phyloP scores from a whole-genome alignment of 495 filamentous ascomycete species.

The Aspergillus sparsus region DNA sequence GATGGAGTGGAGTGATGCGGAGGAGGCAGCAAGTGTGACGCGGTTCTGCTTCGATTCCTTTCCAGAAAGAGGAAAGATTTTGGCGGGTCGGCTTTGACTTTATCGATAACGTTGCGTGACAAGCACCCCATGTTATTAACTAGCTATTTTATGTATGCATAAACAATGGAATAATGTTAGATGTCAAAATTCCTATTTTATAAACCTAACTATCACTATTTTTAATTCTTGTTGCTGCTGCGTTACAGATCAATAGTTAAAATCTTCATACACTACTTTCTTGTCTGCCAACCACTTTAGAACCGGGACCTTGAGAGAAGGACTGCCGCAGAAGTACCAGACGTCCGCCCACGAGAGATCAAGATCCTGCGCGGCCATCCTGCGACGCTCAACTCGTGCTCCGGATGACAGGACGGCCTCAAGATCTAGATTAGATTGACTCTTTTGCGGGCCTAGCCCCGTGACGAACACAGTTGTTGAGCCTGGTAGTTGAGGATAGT shows the following conservation, averaged over 20 bases:
- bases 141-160: no score
- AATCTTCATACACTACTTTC: conserved; percentile 67
- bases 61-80: background rate
- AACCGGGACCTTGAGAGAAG: conserved; percentile 55
- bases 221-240: background rate
- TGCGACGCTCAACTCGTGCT: conserved; percentile 47
- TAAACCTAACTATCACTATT: background rate
- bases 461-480: conserved; percentile 64
- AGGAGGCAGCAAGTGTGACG: conserved; percentile 11
- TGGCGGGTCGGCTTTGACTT: background rate
- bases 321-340: conserved; percentile 70
- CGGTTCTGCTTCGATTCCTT: conserved; percentile 9
- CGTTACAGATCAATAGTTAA: conserved; percentile 56
- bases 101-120: background rate
- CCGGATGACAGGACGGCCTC: conserved; percentile 39
- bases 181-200: no score
- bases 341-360: conserved; percentile 43
- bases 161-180: no score
- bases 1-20: conserved; percentile 4
- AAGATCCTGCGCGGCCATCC: conserved; percentile 58
- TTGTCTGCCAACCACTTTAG: conserved; percentile 65
- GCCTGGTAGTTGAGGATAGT: conserved; percentile 49
- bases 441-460: conserved; percentile 33
- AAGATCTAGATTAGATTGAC: conserved; percentile 18
- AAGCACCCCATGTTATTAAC: background rate